These are phyloP conservation scores for Russula compacta DNA, from an alignment of 768 basidiomycete genomes.

Conservation along the genomic window DNA sequence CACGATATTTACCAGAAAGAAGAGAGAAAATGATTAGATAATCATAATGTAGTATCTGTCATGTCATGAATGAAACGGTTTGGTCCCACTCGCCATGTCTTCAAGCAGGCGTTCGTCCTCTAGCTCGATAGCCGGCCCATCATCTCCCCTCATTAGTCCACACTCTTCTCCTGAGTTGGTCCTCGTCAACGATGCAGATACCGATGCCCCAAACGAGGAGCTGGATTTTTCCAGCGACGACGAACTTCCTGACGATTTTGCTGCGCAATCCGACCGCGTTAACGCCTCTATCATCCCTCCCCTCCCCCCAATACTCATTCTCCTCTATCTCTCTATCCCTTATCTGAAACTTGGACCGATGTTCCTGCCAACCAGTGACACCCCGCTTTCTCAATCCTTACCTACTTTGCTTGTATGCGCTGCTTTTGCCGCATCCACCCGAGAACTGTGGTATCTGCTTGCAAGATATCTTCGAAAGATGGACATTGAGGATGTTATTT, in stretches of 20 bases:
- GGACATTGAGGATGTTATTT: slow-evolving; percentile 56
- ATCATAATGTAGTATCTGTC: neutral
- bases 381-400: slow-evolving; percentile 43
- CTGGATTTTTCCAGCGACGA: slow-evolving; percentile 37
- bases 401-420: slow-evolving; percentile 45
- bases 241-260: slow-evolving; percentile 31
- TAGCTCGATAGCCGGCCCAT: neutral
- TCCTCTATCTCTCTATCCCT: slow-evolving; percentile 61
- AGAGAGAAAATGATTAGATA: slow-evolving; percentile 10
- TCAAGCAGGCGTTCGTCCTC: slow-evolving; percentile 10
- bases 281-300: slow-evolving; percentile 38
- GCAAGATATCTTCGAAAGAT: slow-evolving; percentile 58
- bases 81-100: neutral
- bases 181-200: slow-evolving; percentile 50
- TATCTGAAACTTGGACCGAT: slow-evolving; percentile 66
- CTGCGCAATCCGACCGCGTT: slow-evolving; percentile 22
- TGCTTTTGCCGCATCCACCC: slow-evolving; percentile 47
- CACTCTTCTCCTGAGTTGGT: slow-evolving; percentile 41
- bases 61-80: neutral
- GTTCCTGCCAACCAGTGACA: slow-evolving; percentile 40
- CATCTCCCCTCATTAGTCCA: slow-evolving; percentile 3
- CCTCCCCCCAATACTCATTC: slow-evolving; percentile 46
- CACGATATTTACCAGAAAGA: neutral
- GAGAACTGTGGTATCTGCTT: slow-evolving; percentile 74
- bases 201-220: slow-evolving; percentile 31